Percentiles rank a stretch among this genome's conserved stretches.
phyloP scores from a whole-genome alignment of 306 rosid species.

The Leucaena leucocephala region DNA sequence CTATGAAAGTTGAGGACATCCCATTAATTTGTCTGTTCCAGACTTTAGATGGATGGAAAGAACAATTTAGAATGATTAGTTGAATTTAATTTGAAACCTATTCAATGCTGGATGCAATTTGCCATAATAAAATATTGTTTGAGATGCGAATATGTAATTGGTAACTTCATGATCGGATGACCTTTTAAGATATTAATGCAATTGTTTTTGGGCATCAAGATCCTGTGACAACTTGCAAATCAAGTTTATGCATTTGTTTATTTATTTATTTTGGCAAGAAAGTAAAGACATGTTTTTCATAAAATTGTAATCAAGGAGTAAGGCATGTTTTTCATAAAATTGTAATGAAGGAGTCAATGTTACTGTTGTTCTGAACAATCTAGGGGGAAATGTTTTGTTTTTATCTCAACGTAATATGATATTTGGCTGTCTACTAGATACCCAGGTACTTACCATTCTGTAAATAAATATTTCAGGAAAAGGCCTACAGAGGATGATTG shows the following conservation, averaged over 20 bases:
- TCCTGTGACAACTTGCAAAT: neutral
- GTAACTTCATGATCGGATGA: neutral
- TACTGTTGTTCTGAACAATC: slow-evolving; percentile 33
- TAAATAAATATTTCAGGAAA: slow-evolving; percentile 66
- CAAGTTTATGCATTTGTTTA: neutral
- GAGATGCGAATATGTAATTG: neutral
- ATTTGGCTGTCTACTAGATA: slow-evolving; percentile 10
- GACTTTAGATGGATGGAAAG: neutral
- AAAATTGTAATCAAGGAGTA: slow-evolving; percentile 2
- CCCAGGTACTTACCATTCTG: slow-evolving; percentile 41
- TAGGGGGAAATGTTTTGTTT: slow-evolving; percentile 17
- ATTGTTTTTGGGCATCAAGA: neutral
- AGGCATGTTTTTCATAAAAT: no score
- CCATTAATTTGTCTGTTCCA: neutral
- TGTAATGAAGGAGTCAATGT: slow-evolving; percentile 16
- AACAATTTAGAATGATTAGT: neutral
- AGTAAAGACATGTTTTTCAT: neutral
- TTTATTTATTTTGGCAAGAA: neutral
- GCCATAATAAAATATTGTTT: neutral
- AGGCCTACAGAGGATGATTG: slow-evolving; percentile 62
- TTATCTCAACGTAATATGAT: neutral
- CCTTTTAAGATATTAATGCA: neutral
- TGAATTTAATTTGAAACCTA: neutral
- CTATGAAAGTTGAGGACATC: neutral
- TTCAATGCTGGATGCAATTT: neutral